Percentiles rank a stretch among this genome's conserved stretches.
Evolutionary conservation across 2,329 filamentous ascomycete genomes (phyloP).

Genomic region (Colletotrichum orbiculare): DNA sequence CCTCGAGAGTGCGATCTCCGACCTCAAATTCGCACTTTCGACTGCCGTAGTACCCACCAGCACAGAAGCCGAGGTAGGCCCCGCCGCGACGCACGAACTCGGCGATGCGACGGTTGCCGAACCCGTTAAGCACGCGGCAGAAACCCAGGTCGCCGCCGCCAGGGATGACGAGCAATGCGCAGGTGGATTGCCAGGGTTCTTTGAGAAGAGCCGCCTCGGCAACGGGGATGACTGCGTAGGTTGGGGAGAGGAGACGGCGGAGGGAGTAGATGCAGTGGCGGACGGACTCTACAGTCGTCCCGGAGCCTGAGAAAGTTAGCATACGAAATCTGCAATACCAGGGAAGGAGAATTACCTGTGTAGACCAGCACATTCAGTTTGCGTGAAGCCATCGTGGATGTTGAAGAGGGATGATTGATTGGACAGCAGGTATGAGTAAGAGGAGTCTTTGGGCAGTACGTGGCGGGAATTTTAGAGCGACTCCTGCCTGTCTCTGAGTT

Average conservation of each 20-base stretch:
- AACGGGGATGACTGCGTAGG: slow-evolving; percentile 92
- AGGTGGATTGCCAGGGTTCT: slow-evolving; percentile 90
- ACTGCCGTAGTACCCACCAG: slow-evolving; percentile 91
- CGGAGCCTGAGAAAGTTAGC: slow-evolving; percentile 69
- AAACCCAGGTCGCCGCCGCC: slow-evolving; percentile 96
- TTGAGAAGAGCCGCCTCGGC: slow-evolving; percentile 82
- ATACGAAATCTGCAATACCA: slow-evolving; percentile 43
- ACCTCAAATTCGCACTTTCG: slow-evolving; percentile 91
- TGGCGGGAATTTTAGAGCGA: slow-evolving; percentile 3
- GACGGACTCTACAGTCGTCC: slow-evolving; percentile 88
- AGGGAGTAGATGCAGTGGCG: slow-evolving; percentile 90
- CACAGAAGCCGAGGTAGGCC: slow-evolving; percentile 90
- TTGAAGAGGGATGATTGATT: slow-evolving; percentile 6
- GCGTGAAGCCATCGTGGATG: slow-evolving; percentile 67
- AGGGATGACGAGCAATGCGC: slow-evolving; percentile 89
- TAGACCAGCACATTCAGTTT: slow-evolving; percentile 95
- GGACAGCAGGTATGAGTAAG: slow-evolving; percentile 15
- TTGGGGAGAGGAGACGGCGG: slow-evolving; percentile 84
- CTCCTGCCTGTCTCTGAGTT: background rate
- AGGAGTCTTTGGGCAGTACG: slow-evolving; percentile 6
- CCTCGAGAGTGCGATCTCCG: slow-evolving; percentile 78
- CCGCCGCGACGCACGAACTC: slow-evolving; percentile 90
- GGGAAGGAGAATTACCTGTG: slow-evolving; percentile 68
- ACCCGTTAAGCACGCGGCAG: slow-evolving; percentile 86
- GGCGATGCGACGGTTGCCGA: slow-evolving; percentile 84